Conservation (phyloP, 2,329 filamentous ascomycete species). For the Penicillium digitatum region DNA sequence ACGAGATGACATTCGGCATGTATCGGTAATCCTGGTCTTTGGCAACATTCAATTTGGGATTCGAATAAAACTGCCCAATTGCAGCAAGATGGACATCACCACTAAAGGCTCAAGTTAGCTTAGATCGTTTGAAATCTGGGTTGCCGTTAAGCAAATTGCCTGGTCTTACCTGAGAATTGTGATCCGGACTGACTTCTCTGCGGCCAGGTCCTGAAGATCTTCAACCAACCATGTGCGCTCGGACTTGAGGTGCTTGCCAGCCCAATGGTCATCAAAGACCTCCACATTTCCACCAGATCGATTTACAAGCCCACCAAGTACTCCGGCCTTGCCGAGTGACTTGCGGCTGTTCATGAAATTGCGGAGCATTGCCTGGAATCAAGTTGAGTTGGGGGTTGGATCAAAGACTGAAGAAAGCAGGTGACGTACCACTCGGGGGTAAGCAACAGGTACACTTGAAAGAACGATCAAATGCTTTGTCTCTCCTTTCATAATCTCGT, state of each 20-base stretch:
- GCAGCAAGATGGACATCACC: slow-evolving; percentile 82
- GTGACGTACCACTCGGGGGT: slow-evolving; percentile 66
- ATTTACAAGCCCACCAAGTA: slow-evolving; percentile 77
- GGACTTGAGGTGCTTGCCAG: slow-evolving; percentile 86
- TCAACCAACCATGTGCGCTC: slow-evolving; percentile 84
- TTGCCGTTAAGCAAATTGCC: not conserved
- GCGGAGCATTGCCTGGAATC: slow-evolving; percentile 59
- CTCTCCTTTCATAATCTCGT: slow-evolving; percentile 75
- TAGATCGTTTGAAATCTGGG: not conserved
- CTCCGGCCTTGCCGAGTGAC: slow-evolving; percentile 73
- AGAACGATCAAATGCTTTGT: slow-evolving; percentile 88
- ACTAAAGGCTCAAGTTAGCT: slow-evolving; percentile 41
- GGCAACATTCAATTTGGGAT: slow-evolving; percentile 71
- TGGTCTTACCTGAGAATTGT: slow-evolving; percentile 69
- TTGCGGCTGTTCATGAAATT: slow-evolving; percentile 80
- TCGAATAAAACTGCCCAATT: slow-evolving; percentile 91
- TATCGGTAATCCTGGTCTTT: slow-evolving; percentile 94
- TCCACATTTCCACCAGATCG: slow-evolving; percentile 89
- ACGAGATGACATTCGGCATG: slow-evolving; percentile 93
- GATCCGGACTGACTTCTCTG: slow-evolving; percentile 84
- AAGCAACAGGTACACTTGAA: slow-evolving; percentile 77
- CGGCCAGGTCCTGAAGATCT: slow-evolving; percentile 87
- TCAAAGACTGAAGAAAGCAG: not conserved
- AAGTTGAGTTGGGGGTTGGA: slow-evolving; percentile 37
- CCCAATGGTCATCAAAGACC: slow-evolving; percentile 96